phyloP scores from a whole-genome alignment of 140 eudicot species.

The Anethum foeniculum region DNA sequence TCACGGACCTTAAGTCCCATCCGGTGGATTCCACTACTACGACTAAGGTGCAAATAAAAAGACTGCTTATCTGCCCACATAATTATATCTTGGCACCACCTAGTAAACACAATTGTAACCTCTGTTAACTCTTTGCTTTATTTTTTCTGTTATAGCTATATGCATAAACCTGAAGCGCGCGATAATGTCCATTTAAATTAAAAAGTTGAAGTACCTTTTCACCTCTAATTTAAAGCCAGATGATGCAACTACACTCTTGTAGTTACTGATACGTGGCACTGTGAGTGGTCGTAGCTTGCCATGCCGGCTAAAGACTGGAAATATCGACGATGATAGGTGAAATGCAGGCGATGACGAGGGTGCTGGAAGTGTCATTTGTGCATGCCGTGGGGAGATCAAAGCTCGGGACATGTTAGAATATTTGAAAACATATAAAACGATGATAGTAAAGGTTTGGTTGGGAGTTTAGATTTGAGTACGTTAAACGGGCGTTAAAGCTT shows the following conservation, averaged over 20 bases:
- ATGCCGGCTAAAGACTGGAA: constrained; percentile 23
- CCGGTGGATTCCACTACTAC: constrained; percentile 59
- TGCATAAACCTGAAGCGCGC: not conserved
- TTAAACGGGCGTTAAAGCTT: not conserved
- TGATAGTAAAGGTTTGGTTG: not conserved
- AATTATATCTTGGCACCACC: not conserved
- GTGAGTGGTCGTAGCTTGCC: constrained; percentile 16
- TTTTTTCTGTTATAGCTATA: too few species aligned
- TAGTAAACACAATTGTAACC: not conserved
- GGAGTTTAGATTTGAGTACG: not conserved
- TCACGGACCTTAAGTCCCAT: constrained; percentile 77
- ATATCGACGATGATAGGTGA: constrained; percentile 18
- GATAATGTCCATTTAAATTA: not conserved
- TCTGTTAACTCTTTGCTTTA: not conserved
- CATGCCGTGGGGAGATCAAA: constrained; percentile 16
- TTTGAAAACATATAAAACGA: not conserved
- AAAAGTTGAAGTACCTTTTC: constrained; percentile 40
- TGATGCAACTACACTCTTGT: constrained; percentile 15
- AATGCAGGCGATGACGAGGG: constrained; percentile 21
- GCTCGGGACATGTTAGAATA: not conserved
- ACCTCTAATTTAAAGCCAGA: constrained; percentile 44
- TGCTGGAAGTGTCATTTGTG: constrained; percentile 24
- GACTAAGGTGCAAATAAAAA: constrained; percentile 23
- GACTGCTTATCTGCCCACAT: not conserved
- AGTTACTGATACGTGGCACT: constrained; percentile 22